phyloP scores from a whole-genome alignment of 441 rosid genomes.

The Erysimum cheiri region DNA sequence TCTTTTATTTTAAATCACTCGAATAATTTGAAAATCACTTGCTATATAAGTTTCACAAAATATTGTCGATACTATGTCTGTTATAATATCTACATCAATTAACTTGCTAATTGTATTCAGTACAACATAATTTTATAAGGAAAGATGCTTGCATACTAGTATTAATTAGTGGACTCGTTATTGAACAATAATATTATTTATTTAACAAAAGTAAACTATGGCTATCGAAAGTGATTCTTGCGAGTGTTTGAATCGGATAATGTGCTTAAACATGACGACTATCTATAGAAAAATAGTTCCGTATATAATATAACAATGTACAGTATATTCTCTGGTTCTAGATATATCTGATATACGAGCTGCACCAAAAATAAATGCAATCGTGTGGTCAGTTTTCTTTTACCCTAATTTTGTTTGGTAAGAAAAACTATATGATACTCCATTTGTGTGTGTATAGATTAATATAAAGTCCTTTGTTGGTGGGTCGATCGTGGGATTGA shows the following conservation, averaged over 20 bases:
- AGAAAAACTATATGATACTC: slow-evolving; percentile 8
- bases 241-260: background rate
- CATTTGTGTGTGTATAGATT: slow-evolving; percentile 32
- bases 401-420: slow-evolving; percentile 30
- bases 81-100: no score
- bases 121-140: no score
- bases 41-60: no score
- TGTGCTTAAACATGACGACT: slow-evolving; percentile 1
- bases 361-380: slow-evolving; percentile 42
- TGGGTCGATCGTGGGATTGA: slow-evolving; percentile 42
- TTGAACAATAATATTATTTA: background rate
- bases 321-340: background rate
- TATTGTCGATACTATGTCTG: no score
- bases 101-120: no score
- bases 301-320: background rate
- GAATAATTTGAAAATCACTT: background rate
- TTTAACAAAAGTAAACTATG: background rate
- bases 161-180: background rate
- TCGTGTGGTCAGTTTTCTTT: slow-evolving; percentile 36
- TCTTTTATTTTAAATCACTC: background rate
- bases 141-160: no score
- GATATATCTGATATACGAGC: slow-evolving; percentile 5
- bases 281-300: background rate
- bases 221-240: background rate
- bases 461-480: slow-evolving; percentile 31